Conservation (phyloP, 495 filamentous ascomycete species). For the Penicillium taxi region DNA sequence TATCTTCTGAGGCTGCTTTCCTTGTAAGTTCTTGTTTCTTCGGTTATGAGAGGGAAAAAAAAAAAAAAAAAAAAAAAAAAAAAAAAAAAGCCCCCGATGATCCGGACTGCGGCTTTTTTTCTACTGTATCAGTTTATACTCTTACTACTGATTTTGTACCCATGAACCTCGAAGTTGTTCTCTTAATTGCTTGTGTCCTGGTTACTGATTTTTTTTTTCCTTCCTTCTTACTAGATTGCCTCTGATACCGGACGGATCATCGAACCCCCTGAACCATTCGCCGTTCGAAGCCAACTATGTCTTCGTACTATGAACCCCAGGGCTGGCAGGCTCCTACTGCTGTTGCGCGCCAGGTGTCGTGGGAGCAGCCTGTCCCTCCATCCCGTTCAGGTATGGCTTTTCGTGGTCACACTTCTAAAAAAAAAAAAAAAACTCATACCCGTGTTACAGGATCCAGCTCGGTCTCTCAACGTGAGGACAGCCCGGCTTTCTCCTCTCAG, state of each 20-base stretch:
- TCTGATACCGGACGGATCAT: slow-evolving; percentile 27
- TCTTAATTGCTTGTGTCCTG: slow-evolving; percentile 7
- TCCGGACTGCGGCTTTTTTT: slow-evolving; percentile 11
- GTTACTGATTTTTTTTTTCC: slow-evolving; percentile 11
- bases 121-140: neutral
- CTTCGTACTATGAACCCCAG: slow-evolving; percentile 79
- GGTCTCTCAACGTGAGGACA: slow-evolving; percentile 67
- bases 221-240: slow-evolving; percentile 20
- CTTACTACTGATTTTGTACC: neutral
- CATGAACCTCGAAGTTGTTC: neutral
- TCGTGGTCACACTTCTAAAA: neutral
- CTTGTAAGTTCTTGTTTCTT: slow-evolving; percentile 18
- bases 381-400: slow-evolving; percentile 68
- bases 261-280: slow-evolving; percentile 20
- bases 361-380: slow-evolving; percentile 80
- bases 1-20: slow-evolving; percentile 10
- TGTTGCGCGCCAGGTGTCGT: slow-evolving; percentile 59
- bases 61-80: slow-evolving; percentile 8
- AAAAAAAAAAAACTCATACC: slow-evolving; percentile 20
- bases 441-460: slow-evolving; percentile 60
- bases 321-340: slow-evolving; percentile 62
- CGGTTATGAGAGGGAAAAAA: slow-evolving; percentile 1
- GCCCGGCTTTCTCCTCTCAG: slow-evolving; percentile 75
- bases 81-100: slow-evolving; percentile 10
- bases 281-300: slow-evolving; percentile 48